Evolutionary conservation across 2,329 filamentous ascomycete genomes (phyloP).

Genomic region (Chalaropsis thielavioides): DNA sequence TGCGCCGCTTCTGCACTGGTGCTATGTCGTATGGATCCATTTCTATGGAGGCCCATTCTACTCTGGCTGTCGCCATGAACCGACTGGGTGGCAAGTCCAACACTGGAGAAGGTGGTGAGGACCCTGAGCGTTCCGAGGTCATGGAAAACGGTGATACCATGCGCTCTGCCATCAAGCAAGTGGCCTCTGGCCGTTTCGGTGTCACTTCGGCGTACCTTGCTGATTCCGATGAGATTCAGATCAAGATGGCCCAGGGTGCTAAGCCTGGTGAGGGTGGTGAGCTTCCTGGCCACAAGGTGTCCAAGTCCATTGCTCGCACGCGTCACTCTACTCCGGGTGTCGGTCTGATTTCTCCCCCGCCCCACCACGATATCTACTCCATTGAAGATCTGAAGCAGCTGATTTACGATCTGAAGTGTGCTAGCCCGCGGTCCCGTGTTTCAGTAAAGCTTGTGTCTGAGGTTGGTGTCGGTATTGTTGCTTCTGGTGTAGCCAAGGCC

Average conservation of each 20-base stretch:
- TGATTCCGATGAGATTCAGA: slow-evolving; percentile 90
- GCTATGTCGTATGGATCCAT: slow-evolving; percentile 99
- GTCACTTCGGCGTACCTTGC: slow-evolving; percentile 90
- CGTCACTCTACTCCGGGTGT: slow-evolving; percentile 94
- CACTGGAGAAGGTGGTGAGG: slow-evolving; percentile 93
- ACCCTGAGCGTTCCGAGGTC: slow-evolving; percentile 73
- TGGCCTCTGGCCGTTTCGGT: slow-evolving; percentile 89
- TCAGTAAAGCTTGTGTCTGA: slow-evolving; percentile 97
- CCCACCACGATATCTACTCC: slow-evolving; percentile 96
- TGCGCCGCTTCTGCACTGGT: slow-evolving; percentile 88
- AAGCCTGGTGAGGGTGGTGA: slow-evolving; percentile 98
- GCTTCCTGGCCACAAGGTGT: slow-evolving; percentile 91
- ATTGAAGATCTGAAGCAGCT: slow-evolving; percentile 97
- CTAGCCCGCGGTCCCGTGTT: slow-evolving; percentile 78
- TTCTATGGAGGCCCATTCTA: slow-evolving; percentile 96
- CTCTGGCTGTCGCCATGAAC: slow-evolving; percentile 92
- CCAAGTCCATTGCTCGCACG: slow-evolving; percentile 82
- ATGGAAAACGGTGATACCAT: slow-evolving; percentile 91
- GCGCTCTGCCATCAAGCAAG: slow-evolving; percentile 95
- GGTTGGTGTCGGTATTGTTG: slow-evolving; percentile 93
- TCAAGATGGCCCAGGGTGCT: slow-evolving; percentile 98
- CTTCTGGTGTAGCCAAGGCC: slow-evolving; percentile 92
- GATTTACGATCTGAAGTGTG: slow-evolving; percentile 95
- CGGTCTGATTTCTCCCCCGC: slow-evolving; percentile 86
- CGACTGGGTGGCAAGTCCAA: slow-evolving; percentile 92